Base-by-base conservation (phyloP, 2,329 filamentous ascomycete species). In the Fusarium succisae region DNA sequence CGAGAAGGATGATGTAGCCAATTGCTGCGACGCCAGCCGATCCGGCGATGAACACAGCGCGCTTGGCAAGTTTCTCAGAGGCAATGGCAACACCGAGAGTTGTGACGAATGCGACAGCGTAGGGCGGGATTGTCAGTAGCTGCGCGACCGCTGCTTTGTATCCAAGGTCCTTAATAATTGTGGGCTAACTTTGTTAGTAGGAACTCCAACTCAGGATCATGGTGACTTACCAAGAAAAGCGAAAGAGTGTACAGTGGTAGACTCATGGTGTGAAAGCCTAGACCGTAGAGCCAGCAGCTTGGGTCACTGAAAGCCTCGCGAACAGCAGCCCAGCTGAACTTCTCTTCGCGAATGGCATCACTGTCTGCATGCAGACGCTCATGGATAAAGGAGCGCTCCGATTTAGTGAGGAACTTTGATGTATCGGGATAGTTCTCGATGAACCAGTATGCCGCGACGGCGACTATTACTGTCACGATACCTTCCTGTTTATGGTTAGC, bases 191-290 rank as follows among this genome's bases (percentile, higher is more conserved):
- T 0, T 12, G 47, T 76, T 3, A 69, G 50, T 5, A 1, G 0
- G 0, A 2, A 0, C 2, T 38, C 6, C 1, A 2, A 26, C 5
- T 8, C 1, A 5, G 76, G 32, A 74, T 1, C 22, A 18, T 2
- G 8, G 8, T 3, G 6, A 14, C 84, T 64, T 77, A 88, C 82
- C 81, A 90, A 65, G 63, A 90, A 90, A 6, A 90, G 80, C 0
- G 90, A 86, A 10, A 89, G 81, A 0, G 88, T 89, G 66, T 90
- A 90, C 1, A 90, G 81, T 1, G 88, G 88, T 18, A 95, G 81
- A 64, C 90, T 92, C 86, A 94, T 90, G 10, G 91, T 93, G 79
- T 94, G 92, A 75, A 93, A 94, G 0, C 87, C 89, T 0, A 93
- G 79, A 0, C 91, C 91, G 73, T 95, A 95, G 0, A 95, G 85